phyloP scores from a whole-genome alignment of 2,329 filamentous ascomycete species.

The Fusarium aywerte region DNA sequence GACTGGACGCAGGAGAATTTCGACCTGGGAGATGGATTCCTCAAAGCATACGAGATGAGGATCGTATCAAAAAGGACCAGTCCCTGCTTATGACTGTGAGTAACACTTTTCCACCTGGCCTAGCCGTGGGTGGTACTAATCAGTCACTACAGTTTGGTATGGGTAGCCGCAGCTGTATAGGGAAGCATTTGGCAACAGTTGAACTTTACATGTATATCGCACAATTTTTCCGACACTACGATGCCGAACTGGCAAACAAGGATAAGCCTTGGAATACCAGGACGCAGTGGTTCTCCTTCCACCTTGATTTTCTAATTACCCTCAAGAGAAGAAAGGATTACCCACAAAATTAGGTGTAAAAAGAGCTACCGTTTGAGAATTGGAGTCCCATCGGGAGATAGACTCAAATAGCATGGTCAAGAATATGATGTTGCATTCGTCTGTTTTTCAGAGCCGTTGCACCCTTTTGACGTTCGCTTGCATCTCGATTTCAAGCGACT shows the following conservation, averaged over 20 bases:
- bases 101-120: neutral
- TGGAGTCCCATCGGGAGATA: no score
- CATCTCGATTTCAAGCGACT: no score
- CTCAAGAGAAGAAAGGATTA: neutral
- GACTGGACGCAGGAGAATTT: slow-evolving; percentile 8
- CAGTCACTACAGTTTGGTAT: slow-evolving; percentile 6
- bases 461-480: no score
- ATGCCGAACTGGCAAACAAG: neutral
- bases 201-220: slow-evolving; percentile 24
- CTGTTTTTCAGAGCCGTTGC: no score
- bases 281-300: slow-evolving; percentile 17
- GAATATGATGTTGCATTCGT: no score
- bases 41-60: neutral
- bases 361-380: no score
- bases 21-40: slow-evolving; percentile 19
- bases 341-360: no score
- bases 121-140: neutral
- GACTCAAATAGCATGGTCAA: no score
- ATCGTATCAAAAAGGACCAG: slow-evolving; percentile 9
- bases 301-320: neutral
- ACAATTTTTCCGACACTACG: slow-evolving; percentile 19
- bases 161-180: slow-evolving; percentile 25
- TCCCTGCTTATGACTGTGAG: slow-evolving; percentile 10
- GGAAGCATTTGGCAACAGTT: slow-evolving; percentile 14
- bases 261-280: neutral